These are phyloP conservation scores for Neonectria magnoliae DNA, from an alignment of 2,329 filamentous ascomycete species.

Conservation along the genomic window DNA sequence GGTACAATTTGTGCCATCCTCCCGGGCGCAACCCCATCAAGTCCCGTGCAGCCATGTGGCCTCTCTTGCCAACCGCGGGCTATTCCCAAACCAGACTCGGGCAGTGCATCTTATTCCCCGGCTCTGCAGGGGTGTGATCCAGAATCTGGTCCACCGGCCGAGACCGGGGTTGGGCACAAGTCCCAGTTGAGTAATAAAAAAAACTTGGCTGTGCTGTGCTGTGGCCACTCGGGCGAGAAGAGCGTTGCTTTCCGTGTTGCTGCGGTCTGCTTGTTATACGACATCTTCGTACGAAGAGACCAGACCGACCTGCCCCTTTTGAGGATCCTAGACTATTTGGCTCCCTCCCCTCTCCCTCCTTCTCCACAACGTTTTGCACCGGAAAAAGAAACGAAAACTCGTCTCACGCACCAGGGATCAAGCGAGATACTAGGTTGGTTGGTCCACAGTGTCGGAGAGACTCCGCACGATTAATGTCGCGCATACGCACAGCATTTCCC, in stretches of 20 bases:
- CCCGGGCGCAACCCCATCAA: slow-evolving; percentile 16
- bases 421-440: background rate
- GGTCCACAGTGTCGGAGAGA: background rate
- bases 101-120: background rate
- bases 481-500: background rate
- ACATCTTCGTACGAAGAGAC: background rate
- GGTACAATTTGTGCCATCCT: slow-evolving; percentile 31
- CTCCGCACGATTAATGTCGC: background rate
- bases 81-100: background rate
- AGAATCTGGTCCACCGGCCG: background rate
- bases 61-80: background rate
- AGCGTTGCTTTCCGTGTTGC: background rate
- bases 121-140: background rate
- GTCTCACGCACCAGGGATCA: background rate
- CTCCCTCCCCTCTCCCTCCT: background rate
- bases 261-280: background rate
- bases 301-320: background rate
- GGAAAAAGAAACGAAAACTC: background rate
- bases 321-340: background rate
- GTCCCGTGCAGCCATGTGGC: slow-evolving; percentile 36
- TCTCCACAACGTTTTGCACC: background rate
- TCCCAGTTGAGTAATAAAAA: no score
- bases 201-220: no score
- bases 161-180: background rate
- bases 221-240: no score